phyloP scores from a whole-genome alignment of 495 filamentous ascomycete genomes.

The Viridothelium virens region DNA sequence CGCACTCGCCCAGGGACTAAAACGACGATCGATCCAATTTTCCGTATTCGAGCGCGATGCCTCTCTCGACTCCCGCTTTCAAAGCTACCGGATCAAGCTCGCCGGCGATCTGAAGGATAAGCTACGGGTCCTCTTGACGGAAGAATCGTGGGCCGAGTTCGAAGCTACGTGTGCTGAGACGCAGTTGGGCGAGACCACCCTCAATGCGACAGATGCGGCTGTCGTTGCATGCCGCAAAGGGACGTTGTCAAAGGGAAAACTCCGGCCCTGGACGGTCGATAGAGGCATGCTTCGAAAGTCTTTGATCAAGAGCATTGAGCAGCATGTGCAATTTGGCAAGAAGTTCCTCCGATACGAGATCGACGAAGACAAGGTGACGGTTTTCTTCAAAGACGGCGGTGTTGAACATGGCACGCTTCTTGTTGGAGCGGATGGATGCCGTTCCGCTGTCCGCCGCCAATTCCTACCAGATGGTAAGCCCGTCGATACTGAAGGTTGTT shows the following conservation, averaged over 20 bases:
- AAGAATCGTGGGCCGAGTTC: conserved; percentile 26
- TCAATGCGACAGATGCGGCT: neutral
- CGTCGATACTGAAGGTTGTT: conserved; percentile 40
- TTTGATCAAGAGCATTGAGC: conserved; percentile 5
- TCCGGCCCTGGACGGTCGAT: neutral
- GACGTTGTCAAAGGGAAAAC: neutral
- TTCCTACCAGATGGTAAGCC: conserved; percentile 38
- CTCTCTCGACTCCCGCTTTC: conserved; percentile 33
- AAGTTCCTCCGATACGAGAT: conserved; percentile 5
- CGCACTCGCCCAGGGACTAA: conserved; percentile 47
- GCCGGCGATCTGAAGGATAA: neutral
- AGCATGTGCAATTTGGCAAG: conserved; percentile 5
- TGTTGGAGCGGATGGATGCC: conserved; percentile 44
- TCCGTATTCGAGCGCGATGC: conserved; percentile 45
- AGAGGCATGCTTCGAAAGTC: conserved; percentile 5
- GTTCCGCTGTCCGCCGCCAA: conserved; percentile 38
- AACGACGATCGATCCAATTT: conserved; percentile 44
- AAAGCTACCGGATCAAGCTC: conserved; percentile 30
- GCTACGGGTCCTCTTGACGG: conserved; percentile 10
- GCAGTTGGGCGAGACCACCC: conserved; percentile 2
- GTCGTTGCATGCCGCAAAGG: neutral
- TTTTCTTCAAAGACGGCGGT: conserved; percentile 39
- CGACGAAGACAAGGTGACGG: conserved; percentile 13
- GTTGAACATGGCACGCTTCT: conserved; percentile 35
- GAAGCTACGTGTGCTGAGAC: conserved; percentile 21